Evolutionary conservation across 1,284 basidiomycete species (phyloP).

Genomic region (Ceratobasidium papillatum): DNA sequence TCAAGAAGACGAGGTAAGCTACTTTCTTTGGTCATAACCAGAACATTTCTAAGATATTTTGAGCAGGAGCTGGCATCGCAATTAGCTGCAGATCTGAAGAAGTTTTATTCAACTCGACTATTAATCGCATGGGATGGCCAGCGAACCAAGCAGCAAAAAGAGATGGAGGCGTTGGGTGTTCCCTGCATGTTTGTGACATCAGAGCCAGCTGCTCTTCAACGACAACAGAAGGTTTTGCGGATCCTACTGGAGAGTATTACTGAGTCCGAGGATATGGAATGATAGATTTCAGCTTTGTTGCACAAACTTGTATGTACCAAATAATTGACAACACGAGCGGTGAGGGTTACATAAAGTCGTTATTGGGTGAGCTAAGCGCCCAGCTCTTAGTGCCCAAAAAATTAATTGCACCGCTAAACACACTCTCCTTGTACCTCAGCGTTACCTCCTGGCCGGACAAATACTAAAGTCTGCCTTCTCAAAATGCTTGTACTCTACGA

Average conservation of each 20-base stretch:
- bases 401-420: constrained; percentile 28
- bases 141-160: constrained; percentile 70
- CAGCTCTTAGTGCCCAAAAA: constrained; percentile 26
- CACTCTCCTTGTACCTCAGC: constrained; percentile 14
- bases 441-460: background rate
- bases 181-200: constrained; percentile 73
- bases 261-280: constrained; percentile 31
- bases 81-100: constrained; percentile 61
- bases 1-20: constrained; percentile 23
- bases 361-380: background rate
- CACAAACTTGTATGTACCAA: background rate
- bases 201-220: constrained; percentile 60
- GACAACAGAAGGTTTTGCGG: constrained; percentile 43
- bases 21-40: background rate
- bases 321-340: background rate
- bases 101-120: constrained; percentile 70
- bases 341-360: background rate
- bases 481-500: constrained; percentile 84
- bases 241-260: constrained; percentile 32
- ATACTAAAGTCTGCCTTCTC: background rate
- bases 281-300: background rate
- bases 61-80: constrained; percentile 42
- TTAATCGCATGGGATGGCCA: constrained; percentile 77
- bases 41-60: constrained; percentile 48
- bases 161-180: constrained; percentile 66